Conservation (phyloP, 2,329 filamentous ascomycete species). For the Colletotrichum cordylinicola region DNA sequence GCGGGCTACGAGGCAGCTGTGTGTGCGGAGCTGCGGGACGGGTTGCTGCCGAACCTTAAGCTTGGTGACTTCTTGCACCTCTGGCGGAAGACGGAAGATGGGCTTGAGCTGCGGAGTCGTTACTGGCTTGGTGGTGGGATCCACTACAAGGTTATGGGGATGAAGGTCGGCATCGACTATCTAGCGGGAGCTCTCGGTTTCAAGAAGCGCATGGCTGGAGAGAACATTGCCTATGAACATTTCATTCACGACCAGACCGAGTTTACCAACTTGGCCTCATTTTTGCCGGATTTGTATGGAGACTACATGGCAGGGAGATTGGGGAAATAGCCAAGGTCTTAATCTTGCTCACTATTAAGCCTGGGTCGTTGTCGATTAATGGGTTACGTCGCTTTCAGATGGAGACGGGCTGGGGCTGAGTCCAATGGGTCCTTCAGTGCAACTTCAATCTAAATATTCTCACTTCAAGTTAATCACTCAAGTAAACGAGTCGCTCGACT, state of each 20-base stretch:
- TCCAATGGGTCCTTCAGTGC: neutral
- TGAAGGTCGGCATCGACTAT: slow-evolving; percentile 13
- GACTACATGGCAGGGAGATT: slow-evolving; percentile 2
- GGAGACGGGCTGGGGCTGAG: neutral
- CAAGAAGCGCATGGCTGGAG: slow-evolving; percentile 8
- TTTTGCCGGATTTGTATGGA: neutral
- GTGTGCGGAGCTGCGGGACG: slow-evolving; percentile 10
- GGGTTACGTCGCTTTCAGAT: neutral
- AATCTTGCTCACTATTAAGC: neutral
- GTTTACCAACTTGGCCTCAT: slow-evolving; percentile 14
- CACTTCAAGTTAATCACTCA: neutral
- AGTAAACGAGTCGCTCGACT: neutral
- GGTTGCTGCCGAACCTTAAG: slow-evolving; percentile 3
- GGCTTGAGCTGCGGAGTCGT: slow-evolving; percentile 6
- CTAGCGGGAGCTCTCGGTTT: slow-evolving; percentile 3
- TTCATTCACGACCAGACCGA: slow-evolving; percentile 19
- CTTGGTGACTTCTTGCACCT: slow-evolving; percentile 17
- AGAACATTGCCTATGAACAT: slow-evolving; percentile 12
- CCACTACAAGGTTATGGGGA: slow-evolving; percentile 10
- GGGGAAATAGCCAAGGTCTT: neutral
- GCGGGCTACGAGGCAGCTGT: slow-evolving; percentile 9
- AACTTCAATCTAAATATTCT: neutral
- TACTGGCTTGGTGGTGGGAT: slow-evolving; percentile 13
- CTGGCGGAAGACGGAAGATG: slow-evolving; percentile 12
- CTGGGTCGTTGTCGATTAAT: neutral